A percentile compares a stretch with the other conserved stretches of the same genome.
Conservation (phyloP, 2,329 filamentous ascomycete species). For the Pyrenochaeta sp. region DNA sequence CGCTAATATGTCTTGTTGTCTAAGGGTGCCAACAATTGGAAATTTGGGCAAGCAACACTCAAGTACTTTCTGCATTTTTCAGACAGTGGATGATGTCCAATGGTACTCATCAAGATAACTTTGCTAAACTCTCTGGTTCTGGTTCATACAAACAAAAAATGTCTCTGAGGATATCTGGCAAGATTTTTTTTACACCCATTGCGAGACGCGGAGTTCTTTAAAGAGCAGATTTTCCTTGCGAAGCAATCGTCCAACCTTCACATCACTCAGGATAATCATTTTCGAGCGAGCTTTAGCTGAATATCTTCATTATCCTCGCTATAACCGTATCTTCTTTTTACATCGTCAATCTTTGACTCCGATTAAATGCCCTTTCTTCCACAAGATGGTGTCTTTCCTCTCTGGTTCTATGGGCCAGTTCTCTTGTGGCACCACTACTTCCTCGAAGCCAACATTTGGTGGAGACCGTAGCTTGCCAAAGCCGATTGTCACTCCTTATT, state of each 20-base stretch:
- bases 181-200: too few species aligned
- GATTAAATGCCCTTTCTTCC: neutral
- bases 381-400: slow-evolving; percentile 3
- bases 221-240: neutral
- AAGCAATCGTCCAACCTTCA: neutral
- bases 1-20: too few species aligned
- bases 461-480: neutral
- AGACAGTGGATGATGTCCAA: too few species aligned
- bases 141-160: too few species aligned
- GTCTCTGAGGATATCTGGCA: too few species aligned
- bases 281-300: neutral
- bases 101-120: too few species aligned
- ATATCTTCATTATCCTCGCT: neutral
- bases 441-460: neutral
- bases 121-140: too few species aligned
- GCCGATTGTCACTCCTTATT: neutral
- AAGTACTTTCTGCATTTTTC: too few species aligned
- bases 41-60: too few species aligned
- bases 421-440: neutral
- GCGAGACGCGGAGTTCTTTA: too few species aligned
- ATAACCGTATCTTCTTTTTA: too few species aligned
- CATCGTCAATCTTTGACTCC: neutral
- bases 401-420: neutral
- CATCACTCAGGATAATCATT: neutral
- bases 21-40: too few species aligned